Base-by-base conservation (phyloP, 2,329 filamentous ascomycete species). In the Diplodia intermedia region DNA sequence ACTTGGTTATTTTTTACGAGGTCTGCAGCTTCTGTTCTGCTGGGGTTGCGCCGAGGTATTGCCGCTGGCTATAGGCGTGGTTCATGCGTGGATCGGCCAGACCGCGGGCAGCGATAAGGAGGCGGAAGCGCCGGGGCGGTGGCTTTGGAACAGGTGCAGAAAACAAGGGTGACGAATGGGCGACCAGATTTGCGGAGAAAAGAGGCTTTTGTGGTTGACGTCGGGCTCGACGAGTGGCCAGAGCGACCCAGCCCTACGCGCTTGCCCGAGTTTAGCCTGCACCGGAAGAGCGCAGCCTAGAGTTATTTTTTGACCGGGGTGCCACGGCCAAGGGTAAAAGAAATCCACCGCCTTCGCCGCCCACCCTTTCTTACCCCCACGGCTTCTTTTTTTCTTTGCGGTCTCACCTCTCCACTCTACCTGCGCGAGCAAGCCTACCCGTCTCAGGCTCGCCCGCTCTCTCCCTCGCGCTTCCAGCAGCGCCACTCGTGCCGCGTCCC, bases 291-390 rank as follows among this genome's bases (percentile, higher is more conserved):
- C 60, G 60, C 57, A 62, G 40, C 40, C 57, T 29, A 63, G n/a
- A 43, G 33, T 52, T 55, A 54, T 66, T 66, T 66, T 66, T 40
- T 66, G 50, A 26, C 60, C 60, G 36, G 60, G 31, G 31, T 9
- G 26, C 26, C 26, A 26, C 26, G 60, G 60, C 60, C 60, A 36
- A 38, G 36, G 9, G 9, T 49, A 63, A 63, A 63, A 63, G 60
- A 63, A 52, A 63, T 63, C 65, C 54, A 56, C 52, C 54, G 65
- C 54, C 36, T 38, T 23, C 54, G 65, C 54, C 65, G 15, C 54
- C 54, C 65, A 55, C 53, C 65, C 52, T 60, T 55, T 57, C 53
- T 15, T 20, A n/a, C 43, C 43, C 20, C 43, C 43, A n/a, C 53
- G 38, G 18, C 38, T 23, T n/a, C 18, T 26, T 60, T 33, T 50